Base-by-base conservation (phyloP, 2,329 filamentous ascomycete species). In the Neospermospora avenae region DNA sequence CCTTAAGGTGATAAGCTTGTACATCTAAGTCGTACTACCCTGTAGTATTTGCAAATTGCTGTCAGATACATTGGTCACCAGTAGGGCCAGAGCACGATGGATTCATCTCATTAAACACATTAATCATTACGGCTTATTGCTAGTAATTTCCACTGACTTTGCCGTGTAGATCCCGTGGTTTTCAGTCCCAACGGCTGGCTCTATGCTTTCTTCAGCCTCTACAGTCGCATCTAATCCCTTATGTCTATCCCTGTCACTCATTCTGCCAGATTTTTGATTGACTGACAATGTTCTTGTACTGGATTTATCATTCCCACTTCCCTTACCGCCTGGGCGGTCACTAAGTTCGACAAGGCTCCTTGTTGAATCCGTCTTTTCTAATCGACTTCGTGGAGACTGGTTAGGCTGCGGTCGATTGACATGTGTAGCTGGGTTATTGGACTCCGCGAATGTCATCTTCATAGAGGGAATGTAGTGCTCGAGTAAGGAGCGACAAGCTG, bases 401-500 rank as follows among this genome's bases (percentile, higher is more conserved):
- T n/a, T 13, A 24, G 41, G 35, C 8, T n/a, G 53, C n/a, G 24
- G 44, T 8, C 39, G 25, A 28, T 54, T 54, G 13, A 22, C 6
- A 6, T 10, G 16, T 20, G 51, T 14, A 18, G 13, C 35, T 11
- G 37, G 18, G 18, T 10, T 24, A 45, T 34, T 34, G 14, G 53
- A 31, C 8, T 55, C 53, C 31, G 39, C 16, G 6, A 44, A 44
- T 6, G 24, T 70, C 57, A 1, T 73, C 74, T 11, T 75, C 20
- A 65, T 28, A 14, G 37, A 22, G 3, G 63, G 63, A 41, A 65
- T 52, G 39, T 57, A 34, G 35, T 55, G 54, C 22, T 58, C 63
- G 13, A 64, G 42, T 6, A 76, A 67, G 1, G 74, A 74, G 14
- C 74, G 74, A 2, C 76, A 69, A 14, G 73, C 75, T 6, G 75